Evolutionary conservation across 2,329 filamentous ascomycete genomes (phyloP).

Genomic region (Fusarium coicis): DNA sequence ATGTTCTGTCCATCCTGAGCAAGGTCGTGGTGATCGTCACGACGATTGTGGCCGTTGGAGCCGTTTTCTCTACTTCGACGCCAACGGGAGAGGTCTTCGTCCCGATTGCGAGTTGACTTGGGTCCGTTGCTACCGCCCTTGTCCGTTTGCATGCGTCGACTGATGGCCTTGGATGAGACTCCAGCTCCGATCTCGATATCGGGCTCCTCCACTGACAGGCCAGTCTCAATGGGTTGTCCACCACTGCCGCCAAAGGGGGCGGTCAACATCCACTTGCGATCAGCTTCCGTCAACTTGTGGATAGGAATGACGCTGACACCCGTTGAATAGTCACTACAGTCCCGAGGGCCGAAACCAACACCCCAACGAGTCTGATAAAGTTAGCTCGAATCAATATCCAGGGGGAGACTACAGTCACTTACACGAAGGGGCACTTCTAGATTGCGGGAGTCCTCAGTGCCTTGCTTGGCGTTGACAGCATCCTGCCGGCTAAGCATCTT

Average conservation of each 20-base stretch:
- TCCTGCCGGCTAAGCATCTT: slow-evolving; percentile 95
- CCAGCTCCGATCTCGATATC: slow-evolving; percentile 99
- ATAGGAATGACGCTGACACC: slow-evolving; percentile 96
- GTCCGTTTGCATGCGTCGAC: slow-evolving; percentile 75
- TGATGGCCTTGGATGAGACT: slow-evolving; percentile 91
- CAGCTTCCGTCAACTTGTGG: slow-evolving; percentile 90
- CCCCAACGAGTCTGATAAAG: slow-evolving; percentile 87
- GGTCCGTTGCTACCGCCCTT: slow-evolving; percentile 73
- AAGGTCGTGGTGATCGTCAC: slow-evolving; percentile 37
- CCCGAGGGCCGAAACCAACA: slow-evolving; percentile 94
- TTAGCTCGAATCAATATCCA: slow-evolving; percentile 39
- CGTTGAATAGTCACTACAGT: slow-evolving; percentile 95
- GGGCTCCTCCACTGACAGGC: slow-evolving; percentile 93
- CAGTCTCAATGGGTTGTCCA: slow-evolving; percentile 80
- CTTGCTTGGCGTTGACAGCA: slow-evolving; percentile 83
- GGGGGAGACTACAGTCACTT: slow-evolving; percentile 50
- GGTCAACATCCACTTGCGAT: slow-evolving; percentile 96
- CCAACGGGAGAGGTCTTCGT: slow-evolving; percentile 50
- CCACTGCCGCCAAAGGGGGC: slow-evolving; percentile 95
- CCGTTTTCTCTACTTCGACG: slow-evolving; percentile 49
- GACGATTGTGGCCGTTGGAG: slow-evolving; percentile 36
- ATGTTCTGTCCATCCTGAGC: slow-evolving; percentile 41
- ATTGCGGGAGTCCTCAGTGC: slow-evolving; percentile 83
- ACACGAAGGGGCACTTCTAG: slow-evolving; percentile 79
- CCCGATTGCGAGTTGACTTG: slow-evolving; percentile 66